Evolutionary conservation across 768 basidiomycete genomes (phyloP).

Genomic region (Suillus plorans): DNA sequence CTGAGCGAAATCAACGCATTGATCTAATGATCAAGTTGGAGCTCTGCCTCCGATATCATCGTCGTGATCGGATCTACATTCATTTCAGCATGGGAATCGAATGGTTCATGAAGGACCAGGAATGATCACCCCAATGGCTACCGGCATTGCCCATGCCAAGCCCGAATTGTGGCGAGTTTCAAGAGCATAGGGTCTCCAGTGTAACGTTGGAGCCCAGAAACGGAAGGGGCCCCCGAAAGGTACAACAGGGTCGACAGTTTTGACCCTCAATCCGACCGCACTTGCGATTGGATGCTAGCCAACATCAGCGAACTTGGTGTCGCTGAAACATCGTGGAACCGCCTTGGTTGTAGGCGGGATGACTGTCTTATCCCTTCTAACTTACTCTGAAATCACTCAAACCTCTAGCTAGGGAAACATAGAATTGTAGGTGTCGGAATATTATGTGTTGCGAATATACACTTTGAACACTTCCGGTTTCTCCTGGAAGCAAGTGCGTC

Average conservation of each 20-base stretch:
- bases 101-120: background rate
- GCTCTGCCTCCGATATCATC: background rate
- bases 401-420: background rate
- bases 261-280: background rate
- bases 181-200: background rate
- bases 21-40: background rate
- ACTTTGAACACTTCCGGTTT: background rate
- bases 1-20: background rate
- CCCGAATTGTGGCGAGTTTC: background rate
- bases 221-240: background rate
- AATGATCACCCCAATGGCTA: background rate
- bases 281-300: background rate
- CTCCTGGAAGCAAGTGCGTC: background rate
- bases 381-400: background rate
- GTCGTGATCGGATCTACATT: background rate
- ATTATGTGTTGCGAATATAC: background rate
- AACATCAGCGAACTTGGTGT: background rate
- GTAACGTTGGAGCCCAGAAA: background rate
- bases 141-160: background rate
- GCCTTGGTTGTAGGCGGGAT: background rate
- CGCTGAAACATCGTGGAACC: background rate
- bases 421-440: background rate
- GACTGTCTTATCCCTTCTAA: background rate
- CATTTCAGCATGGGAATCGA: background rate
- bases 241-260: background rate